Conservation (phyloP, 139 green algal species). For the Chlorella sorokiniana region DNA sequence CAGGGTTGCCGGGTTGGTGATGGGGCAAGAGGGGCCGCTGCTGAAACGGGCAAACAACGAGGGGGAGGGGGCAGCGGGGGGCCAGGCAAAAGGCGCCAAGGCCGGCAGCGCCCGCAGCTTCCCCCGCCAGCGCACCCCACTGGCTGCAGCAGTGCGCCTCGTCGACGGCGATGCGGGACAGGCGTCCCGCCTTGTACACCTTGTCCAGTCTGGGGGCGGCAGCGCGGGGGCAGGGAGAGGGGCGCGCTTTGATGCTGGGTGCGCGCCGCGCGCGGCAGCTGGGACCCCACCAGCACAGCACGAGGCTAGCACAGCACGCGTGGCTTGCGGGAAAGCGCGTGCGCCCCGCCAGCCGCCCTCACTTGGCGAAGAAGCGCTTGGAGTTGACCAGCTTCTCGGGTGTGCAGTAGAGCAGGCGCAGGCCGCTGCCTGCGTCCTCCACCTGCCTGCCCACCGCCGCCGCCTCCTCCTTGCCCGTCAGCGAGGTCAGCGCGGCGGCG, state of each 20-base stretch:
- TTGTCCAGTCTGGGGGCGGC: conserved; percentile 51
- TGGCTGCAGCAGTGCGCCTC: conserved; percentile 80
- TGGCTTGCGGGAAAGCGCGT: neutral
- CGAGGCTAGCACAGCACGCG: conserved; percentile 91
- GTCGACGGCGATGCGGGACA: conserved; percentile 85
- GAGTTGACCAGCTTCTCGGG: conserved; percentile 48
- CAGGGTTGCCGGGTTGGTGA: neutral
- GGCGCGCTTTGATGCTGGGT: neutral
- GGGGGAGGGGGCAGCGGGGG: neutral
- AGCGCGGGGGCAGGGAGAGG: neutral
- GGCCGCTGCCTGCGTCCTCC: conserved; percentile 15
- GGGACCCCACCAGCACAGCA: no score
- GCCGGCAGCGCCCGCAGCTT: neutral
- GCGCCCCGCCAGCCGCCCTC: neutral
- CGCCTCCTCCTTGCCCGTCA: conserved; percentile 66
- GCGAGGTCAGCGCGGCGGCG: conserved; percentile 58
- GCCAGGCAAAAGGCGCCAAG: neutral
- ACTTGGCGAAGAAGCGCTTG: conserved; percentile 55
- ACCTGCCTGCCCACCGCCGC: conserved; percentile 36
- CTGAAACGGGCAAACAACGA: neutral
- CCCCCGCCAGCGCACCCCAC: neutral
- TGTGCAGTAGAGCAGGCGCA: conserved; percentile 52
- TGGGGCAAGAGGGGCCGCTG: neutral
- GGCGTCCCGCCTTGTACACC: conserved; percentile 58
- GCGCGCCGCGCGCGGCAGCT: conserved; percentile 63